Conservation (phyloP, 768 basidiomycete species). For the Suillus weaverae region DNA sequence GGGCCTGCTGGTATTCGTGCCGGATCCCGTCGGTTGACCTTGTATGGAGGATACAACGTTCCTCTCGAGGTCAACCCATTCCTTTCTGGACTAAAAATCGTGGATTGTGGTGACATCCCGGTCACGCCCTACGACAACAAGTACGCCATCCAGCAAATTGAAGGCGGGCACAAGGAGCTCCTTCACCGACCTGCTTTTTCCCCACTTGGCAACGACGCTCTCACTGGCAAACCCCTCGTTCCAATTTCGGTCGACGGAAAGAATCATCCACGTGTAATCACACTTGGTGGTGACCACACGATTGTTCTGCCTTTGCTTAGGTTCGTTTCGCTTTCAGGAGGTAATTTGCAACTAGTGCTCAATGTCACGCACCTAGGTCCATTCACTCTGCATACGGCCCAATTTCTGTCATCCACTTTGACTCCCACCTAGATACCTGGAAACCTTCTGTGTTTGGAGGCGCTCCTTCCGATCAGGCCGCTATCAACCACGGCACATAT, state of each 20-base stretch:
- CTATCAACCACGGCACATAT: constrained; percentile 87
- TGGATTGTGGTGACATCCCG: constrained; percentile 79
- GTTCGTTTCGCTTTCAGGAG: constrained; percentile 30
- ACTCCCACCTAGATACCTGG: constrained; percentile 83
- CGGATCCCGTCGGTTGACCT: constrained; percentile 71
- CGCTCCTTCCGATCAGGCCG: constrained; percentile 67
- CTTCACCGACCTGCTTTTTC: constrained; percentile 65
- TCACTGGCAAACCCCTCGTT: constrained; percentile 55
- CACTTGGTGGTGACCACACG: constrained; percentile 87
- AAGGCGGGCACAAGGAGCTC: constrained; percentile 67
- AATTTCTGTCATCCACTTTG: constrained; percentile 84
- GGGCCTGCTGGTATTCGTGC: constrained; percentile 83
- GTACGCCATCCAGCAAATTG: constrained; percentile 72
- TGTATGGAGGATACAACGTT: constrained; percentile 80
- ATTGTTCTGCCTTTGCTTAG: constrained; percentile 63
- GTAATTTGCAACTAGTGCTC: background rate
- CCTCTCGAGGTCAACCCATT: constrained; percentile 75
- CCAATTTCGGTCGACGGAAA: constrained; percentile 70
- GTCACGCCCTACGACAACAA: constrained; percentile 80
- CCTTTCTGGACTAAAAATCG: constrained; percentile 61
- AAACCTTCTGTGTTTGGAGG: constrained; percentile 75
- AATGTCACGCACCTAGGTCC: constrained; percentile 44
- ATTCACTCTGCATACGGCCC: constrained; percentile 76
- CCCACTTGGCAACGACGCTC: constrained; percentile 59
- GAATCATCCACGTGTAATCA: constrained; percentile 76